Conservation (phyloP, 148 eudicot species). For the Chenopodium album region DNA sequence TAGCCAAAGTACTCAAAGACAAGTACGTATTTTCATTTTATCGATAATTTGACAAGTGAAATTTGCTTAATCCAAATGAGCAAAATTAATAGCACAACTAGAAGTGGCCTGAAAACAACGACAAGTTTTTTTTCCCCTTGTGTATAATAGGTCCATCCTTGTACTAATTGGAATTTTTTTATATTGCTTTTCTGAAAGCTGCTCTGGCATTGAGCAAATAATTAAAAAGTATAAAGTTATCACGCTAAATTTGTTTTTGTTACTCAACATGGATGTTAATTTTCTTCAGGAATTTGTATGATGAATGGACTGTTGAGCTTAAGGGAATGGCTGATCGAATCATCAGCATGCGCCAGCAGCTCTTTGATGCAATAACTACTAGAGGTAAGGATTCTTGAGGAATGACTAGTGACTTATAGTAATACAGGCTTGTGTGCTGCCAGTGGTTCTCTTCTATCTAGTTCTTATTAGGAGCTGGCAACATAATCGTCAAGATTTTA, state of each 20-base stretch:
- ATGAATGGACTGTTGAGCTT: constrained; percentile 46
- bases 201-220: not conserved
- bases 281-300: constrained; percentile 34
- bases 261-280: constrained; percentile 11
- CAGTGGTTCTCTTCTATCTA: not conserved
- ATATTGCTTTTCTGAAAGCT: not conserved
- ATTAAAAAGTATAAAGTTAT: not conserved
- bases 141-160: not conserved
- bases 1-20: constrained; percentile 46
- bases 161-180: not conserved
- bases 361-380: constrained; percentile 41
- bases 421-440: not conserved
- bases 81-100: not conserved
- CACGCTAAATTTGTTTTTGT: not conserved
- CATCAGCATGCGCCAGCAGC: constrained; percentile 50
- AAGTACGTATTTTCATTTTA: constrained; percentile 26
- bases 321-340: constrained; percentile 52
- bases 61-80: not conserved
- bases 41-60: not conserved
- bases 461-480: not conserved
- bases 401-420: not conserved
- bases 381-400: constrained; percentile 33
- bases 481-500: not conserved
- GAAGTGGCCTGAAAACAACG: not conserved
- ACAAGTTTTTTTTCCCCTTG: not conserved